Conservation (phyloP, 108 stramenopile species). For the Nitzschia sp. region DNA sequence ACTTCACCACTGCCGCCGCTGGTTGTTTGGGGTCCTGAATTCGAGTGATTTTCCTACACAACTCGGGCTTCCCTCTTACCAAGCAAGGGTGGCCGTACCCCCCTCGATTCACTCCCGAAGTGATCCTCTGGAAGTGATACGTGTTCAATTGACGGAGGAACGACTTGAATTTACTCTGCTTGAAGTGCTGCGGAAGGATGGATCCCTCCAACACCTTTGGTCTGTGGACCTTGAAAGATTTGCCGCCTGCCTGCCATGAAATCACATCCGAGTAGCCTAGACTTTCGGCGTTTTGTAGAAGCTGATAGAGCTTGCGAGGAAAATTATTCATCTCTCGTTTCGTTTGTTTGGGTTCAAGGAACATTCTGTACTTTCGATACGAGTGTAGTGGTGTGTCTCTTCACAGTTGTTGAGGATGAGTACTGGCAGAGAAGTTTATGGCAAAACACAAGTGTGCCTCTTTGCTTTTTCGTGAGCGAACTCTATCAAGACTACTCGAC, state of each 20-base stretch:
- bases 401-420: too few species aligned
- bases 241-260: constrained; percentile 22
- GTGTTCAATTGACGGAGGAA: constrained; percentile 30
- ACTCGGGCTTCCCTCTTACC: constrained; percentile 5
- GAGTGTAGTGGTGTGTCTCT: too few species aligned
- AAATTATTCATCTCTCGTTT: neutral
- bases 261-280: constrained; percentile 14
- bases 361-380: too few species aligned
- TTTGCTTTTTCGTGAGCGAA: too few species aligned
- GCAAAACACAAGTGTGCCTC: too few species aligned
- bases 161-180: constrained; percentile 17
- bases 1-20: neutral
- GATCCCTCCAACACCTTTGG: constrained; percentile 13
- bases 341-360: too few species aligned
- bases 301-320: constrained; percentile 22
- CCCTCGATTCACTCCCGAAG: neutral
- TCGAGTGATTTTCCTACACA: neutral
- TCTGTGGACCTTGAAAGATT: constrained; percentile 16
- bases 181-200: constrained; percentile 27
- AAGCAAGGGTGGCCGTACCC: constrained; percentile 8
- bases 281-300: constrained; percentile 9
- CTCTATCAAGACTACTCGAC: too few species aligned
- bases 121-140: constrained; percentile 4
- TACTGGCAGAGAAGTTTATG: too few species aligned
- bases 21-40: constrained; percentile 14